Evolutionary conservation across 371 early-diverging fungal genomes (phyloP).

Genomic region (Syncephalastrum sp.): DNA sequence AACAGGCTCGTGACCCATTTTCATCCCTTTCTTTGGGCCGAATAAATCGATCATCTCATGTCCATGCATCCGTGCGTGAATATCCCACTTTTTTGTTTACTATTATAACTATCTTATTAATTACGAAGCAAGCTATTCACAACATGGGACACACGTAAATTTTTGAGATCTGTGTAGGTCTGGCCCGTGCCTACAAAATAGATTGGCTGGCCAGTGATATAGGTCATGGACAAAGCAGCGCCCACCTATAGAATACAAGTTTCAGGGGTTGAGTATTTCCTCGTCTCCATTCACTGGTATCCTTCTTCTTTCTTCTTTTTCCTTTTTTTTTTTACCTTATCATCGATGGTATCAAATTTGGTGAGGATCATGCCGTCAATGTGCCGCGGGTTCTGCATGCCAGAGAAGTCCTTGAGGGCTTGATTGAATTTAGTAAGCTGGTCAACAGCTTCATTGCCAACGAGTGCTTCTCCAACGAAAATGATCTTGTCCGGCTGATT

Average conservation of each 20-base stretch:
- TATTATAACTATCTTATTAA: constrained; percentile 22
- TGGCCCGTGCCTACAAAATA: constrained; percentile 99
- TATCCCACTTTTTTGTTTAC: background rate
- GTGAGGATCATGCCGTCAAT: constrained; percentile 98
- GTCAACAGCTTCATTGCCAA: constrained; percentile 98
- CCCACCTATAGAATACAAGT: constrained; percentile 62
- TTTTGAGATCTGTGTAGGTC: constrained; percentile 95
- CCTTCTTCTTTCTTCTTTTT: background rate
- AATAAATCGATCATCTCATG: too few relatives aligned
- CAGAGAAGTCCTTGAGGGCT: constrained; percentile 88
- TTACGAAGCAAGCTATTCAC: constrained; percentile 78
- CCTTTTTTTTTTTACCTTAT: constrained; percentile 69
- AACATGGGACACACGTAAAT: constrained; percentile 84
- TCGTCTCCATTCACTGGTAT: background rate
- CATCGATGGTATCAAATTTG: constrained; percentile 99
- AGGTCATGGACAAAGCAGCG: constrained; percentile 97
- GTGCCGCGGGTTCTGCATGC: constrained; percentile 75
- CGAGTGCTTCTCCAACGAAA: constrained; percentile 99
- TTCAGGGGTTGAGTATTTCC: background rate
- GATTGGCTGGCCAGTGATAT: constrained; percentile 96
- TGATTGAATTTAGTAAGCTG: constrained; percentile 98
- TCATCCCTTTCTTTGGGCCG: too few relatives aligned
- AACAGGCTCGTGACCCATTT: too few relatives aligned
- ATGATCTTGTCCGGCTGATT: constrained; percentile 98
- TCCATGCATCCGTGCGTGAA: too few relatives aligned